These are phyloP conservation scores for Rhizopogon roseolus DNA, from an alignment of 768 basidiomycete genomes.

Conservation along the genomic window DNA sequence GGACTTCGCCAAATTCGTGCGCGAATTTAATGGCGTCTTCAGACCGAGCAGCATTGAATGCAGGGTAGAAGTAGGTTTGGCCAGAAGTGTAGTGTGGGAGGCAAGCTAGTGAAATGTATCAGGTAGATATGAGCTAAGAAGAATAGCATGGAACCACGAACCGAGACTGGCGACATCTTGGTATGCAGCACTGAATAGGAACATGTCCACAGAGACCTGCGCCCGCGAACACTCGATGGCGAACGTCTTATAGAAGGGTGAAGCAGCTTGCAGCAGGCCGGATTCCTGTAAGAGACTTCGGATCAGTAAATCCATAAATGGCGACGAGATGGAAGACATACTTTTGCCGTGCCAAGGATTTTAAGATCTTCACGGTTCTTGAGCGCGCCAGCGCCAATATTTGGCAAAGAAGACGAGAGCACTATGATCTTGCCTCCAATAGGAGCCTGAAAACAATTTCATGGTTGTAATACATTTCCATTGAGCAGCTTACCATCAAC, in stretches of 20 bases:
- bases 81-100: slow-evolving; percentile 97
- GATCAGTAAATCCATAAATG: background rate
- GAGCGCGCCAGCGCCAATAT: slow-evolving; percentile 82
- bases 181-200: slow-evolving; percentile 90
- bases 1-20: slow-evolving; percentile 90
- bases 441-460: slow-evolving; percentile 48
- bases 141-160: slow-evolving; percentile 26
- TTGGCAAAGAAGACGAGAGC: slow-evolving; percentile 82
- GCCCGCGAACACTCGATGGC: slow-evolving; percentile 97
- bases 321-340: slow-evolving; percentile 19
- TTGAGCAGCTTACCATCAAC: slow-evolving; percentile 61
- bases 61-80: slow-evolving; percentile 97
- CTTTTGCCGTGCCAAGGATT: slow-evolving; percentile 91
- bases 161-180: slow-evolving; percentile 94
- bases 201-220: slow-evolving; percentile 99
- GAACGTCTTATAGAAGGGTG: slow-evolving; percentile 96
- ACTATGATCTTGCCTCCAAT: slow-evolving; percentile 95
- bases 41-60: slow-evolving; percentile 89
- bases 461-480: background rate
- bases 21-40: slow-evolving; percentile 99
- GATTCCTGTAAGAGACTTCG: slow-evolving; percentile 62
- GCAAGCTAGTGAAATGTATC: slow-evolving; percentile 49
- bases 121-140: background rate
- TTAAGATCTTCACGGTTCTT: slow-evolving; percentile 98
- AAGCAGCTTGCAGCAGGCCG: slow-evolving; percentile 85